Evolutionary conservation across 345 rosid species (phyloP).

Genomic region (Brassica rapa): DNA sequence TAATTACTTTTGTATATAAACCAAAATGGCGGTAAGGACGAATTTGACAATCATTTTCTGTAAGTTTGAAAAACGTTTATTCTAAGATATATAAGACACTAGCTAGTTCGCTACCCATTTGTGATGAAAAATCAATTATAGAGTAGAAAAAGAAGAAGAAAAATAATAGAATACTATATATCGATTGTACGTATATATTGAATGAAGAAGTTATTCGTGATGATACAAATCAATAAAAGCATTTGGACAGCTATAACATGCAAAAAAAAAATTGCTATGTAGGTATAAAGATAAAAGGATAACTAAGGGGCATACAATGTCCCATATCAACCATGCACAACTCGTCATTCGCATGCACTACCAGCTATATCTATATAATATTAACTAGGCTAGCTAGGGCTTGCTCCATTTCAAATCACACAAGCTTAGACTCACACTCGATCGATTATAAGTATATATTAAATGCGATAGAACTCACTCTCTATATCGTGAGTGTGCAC

Average conservation of each 20-base stretch:
- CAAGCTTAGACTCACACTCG: constrained; percentile 15
- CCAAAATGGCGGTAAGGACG: constrained; percentile 21
- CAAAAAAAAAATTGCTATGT: background rate
- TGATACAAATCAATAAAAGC: constrained; percentile 13
- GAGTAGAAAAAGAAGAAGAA: background rate
- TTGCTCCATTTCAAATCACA: constrained; percentile 33
- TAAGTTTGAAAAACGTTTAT: background rate
- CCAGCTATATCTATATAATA: constrained; percentile 33
- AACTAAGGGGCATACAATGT: constrained; percentile 37
- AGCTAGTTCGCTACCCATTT: background rate
- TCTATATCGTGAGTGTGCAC: constrained; percentile 24
- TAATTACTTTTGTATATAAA: constrained; percentile 12
- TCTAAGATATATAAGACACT: background rate
- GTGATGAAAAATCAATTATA: too few relatives aligned
- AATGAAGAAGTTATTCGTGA: constrained; percentile 9
- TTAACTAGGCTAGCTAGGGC: constrained; percentile 29
- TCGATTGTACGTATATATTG: background rate
- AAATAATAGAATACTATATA: background rate
- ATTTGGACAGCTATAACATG: constrained; percentile 31
- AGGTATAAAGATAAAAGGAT: constrained; percentile 15
- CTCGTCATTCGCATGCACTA: constrained; percentile 40
- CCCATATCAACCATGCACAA: constrained; percentile 39
- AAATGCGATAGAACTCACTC: constrained; percentile 19
- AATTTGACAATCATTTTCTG: constrained; percentile 16
- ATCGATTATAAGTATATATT: constrained; percentile 14